Percentiles rank a stretch among this genome's conserved stretches.
Evolutionary conservation across 2,329 filamentous ascomycete species (phyloP).

Genomic region (Apiospora hydei): DNA sequence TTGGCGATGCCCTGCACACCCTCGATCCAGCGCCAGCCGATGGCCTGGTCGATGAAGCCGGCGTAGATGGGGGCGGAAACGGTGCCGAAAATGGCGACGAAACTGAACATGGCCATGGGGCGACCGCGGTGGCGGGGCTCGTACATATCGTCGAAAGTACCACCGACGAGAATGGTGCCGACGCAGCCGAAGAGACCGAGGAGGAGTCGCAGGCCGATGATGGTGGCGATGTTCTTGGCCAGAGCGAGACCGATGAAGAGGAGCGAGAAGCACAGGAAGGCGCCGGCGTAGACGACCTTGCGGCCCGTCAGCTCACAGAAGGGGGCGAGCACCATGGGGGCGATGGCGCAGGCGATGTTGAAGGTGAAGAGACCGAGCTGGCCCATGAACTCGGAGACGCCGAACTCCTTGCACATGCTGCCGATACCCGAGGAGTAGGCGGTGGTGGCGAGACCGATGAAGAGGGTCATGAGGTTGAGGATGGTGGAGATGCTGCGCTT

Average conservation of each 20-base stretch:
- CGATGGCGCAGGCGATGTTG: slow-evolving; percentile 56
- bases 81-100: slow-evolving; percentile 58
- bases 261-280: slow-evolving; percentile 53
- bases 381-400: slow-evolving; percentile 50
- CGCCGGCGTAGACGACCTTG: slow-evolving; percentile 53
- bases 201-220: slow-evolving; percentile 53
- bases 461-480: slow-evolving; percentile 60
- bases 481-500: slow-evolving; percentile 55
- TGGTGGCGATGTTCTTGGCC: slow-evolving; percentile 55
- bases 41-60: slow-evolving; percentile 59
- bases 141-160: slow-evolving; percentile 59
- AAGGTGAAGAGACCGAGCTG: slow-evolving; percentile 58
- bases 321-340: slow-evolving; percentile 55
- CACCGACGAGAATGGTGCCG: slow-evolving; percentile 57
- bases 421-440: slow-evolving; percentile 58
- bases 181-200: slow-evolving; percentile 58
- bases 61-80: slow-evolving; percentile 61
- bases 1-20: slow-evolving; percentile 60
- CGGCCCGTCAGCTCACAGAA: slow-evolving; percentile 58
- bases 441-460: slow-evolving; percentile 61
- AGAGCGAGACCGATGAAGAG: slow-evolving; percentile 57
- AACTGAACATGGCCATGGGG: slow-evolving; percentile 57
- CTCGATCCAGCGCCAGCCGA: slow-evolving; percentile 62
- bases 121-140: slow-evolving; percentile 51
- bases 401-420: slow-evolving; percentile 53